Evolutionary conservation across 1,284 basidiomycete species (phyloP), one percentile per base, ranked within the genome.

Genomic region (Leccinum fuscescens): DNA sequence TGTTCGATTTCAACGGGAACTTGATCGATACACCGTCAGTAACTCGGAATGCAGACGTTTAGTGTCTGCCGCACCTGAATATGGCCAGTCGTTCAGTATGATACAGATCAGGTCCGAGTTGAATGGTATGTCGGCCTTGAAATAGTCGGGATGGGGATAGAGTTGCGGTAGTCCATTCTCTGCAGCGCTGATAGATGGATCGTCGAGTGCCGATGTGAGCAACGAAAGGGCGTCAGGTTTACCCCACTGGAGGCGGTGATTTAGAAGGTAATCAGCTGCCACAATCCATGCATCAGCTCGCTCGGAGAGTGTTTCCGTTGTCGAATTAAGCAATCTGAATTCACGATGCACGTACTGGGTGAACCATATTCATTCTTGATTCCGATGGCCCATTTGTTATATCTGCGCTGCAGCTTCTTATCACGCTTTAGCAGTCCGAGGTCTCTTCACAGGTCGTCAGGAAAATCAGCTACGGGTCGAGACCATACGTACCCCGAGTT

Each of bases 1-100:
- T 93, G 91, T 65, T 90, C 89, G 37, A 92, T 78, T 58, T 88
- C 85, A 2, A 81, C 69, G 3, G 90, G 90, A 8, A 92, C 90
- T 89, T 49, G 39, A 42, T 90, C 42, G 3, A 20, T 20, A 17
- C 17, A 44, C 3, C 92, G 72, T 15, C 91, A 92, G 37, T 74
- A 67, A 71, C 87, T 86, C 27, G 82, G 76, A 33, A 90, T 72
- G 42, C 86, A 84, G 6, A 77, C 71, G 11, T 80, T 71, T 56
- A 89, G 75, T 72, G 6, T 78, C 70, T 52, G 74, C 74, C 24
- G 9, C 66, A 89, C 89, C 85, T 27, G 89, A 92, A 72, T 93
- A 93, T 0, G 90, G 90, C 90, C 90, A 93, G 69, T 92, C 90
- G 67, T 93, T 93, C 68, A 80, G 86, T 56, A 89, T 88, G 63